Base-by-base conservation (phyloP, 2,329 filamentous ascomycete species). In the Zasmidium citrigriseum region DNA sequence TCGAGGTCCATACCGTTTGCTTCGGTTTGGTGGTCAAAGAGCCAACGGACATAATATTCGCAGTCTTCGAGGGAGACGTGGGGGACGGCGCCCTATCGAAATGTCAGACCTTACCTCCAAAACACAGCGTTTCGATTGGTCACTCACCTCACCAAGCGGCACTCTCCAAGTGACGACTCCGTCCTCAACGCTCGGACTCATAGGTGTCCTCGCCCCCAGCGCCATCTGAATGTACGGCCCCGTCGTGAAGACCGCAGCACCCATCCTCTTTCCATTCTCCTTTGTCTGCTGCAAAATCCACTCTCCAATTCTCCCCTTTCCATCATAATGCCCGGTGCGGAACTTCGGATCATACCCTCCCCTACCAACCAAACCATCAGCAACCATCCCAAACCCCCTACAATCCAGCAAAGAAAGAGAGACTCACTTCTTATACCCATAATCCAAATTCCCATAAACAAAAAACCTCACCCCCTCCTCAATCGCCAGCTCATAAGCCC, bases 381-480 rank as follows among this genome's bases (percentile, higher is more conserved):
- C 18, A 16, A 22, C n/a, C 46, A 24, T 4, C 14, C 21, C 46
- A 49, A 14, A 3, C 2, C 46, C 22, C 16, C 46, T 23, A 49
- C 12, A 23, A 27, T 25, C 22, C 16, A 41, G 18, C 7, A 41
- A 11, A 41, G 4, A 4, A n/a, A 41, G 5, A n/a, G 4, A 4
- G 16, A 41, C 34, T 24, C 20, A 47, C 65, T 80, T 78, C 72
- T 82, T 81, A 57, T 77, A 76, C 1, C 64, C 73, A 58, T 78
- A 83, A 62, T 83, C 81, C 10, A 84, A 71, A 54, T 79, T 80
- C 1, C 78, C 80, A 59, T 78, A 82, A 21, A 77, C 72, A 60
- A 79, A 79, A 55, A 82, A 73, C 54, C 73, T 71, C 52, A 76
- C 65, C 10, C 72, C 75, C 48, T 62, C 67, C 48, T 73, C 70